Evolutionary conservation across 2,329 filamentous ascomycete species (phyloP).

Genomic region (Penicillium palitans): DNA sequence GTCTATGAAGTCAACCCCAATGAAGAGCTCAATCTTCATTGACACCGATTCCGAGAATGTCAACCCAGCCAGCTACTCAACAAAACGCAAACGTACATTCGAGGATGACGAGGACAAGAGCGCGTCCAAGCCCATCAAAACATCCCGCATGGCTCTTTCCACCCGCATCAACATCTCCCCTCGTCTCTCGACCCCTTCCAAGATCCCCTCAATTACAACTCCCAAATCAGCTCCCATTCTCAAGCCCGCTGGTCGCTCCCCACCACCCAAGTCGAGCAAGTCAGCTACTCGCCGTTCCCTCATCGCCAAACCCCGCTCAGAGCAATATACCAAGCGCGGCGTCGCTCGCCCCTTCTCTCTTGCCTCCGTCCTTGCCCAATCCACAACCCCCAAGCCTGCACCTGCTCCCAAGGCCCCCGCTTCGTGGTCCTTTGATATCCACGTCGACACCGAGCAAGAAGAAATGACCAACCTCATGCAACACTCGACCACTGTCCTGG

Average conservation of each 20-base stretch:
- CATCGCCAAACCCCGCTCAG: conserved; percentile 66
- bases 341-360: conserved; percentile 72
- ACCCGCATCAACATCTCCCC: conserved; percentile 25
- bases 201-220: conserved; percentile 31
- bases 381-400: conserved; percentile 56
- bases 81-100: conserved; percentile 44
- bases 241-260: conserved; percentile 78
- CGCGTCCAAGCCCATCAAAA: conserved; percentile 52
- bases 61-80: conserved; percentile 55
- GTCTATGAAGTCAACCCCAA: conserved; percentile 15
- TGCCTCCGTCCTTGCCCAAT: conserved; percentile 67
- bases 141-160: conserved; percentile 41
- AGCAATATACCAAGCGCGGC: conserved; percentile 57
- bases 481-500: conserved; percentile 80
- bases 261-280: conserved; percentile 69
- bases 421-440: conserved; percentile 87
- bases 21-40: conserved; percentile 25
- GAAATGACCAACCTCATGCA: conserved; percentile 91
- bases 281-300: conserved; percentile 67
- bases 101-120: conserved; percentile 36
- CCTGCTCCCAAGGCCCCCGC: conserved; percentile 50
- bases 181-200: conserved; percentile 27
- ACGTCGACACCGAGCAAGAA: conserved; percentile 87
- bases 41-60: conserved; percentile 52
- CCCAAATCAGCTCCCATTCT: conserved; percentile 56